Conservation (phyloP, 768 basidiomycete species). For the Cyclocybe aegerita region DNA sequence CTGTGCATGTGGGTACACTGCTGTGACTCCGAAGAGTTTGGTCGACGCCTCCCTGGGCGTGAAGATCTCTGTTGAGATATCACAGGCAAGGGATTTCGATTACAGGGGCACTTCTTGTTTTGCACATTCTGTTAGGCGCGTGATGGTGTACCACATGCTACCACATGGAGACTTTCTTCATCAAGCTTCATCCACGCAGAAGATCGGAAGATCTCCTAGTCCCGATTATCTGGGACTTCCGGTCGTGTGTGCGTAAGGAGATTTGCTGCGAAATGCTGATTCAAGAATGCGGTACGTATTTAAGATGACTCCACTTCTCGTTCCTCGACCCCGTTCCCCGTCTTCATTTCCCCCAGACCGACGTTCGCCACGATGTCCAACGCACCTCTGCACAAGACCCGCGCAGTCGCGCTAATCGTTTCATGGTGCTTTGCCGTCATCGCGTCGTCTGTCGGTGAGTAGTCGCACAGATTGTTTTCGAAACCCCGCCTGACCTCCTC, state of each 20-base stretch:
- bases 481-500: background rate
- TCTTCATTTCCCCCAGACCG: background rate
- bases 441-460: slow-evolving; percentile 14
- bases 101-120: too few relatives aligned
- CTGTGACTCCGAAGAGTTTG: too few relatives aligned
- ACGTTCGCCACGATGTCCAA: slow-evolving; percentile 1
- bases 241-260: background rate
- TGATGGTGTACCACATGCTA: background rate
- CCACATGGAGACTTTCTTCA: background rate
- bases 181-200: background rate
- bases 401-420: slow-evolving; percentile 8
- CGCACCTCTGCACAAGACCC: slow-evolving; percentile 11
- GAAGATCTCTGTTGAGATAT: too few relatives aligned
- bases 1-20: too few relatives aligned
- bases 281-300: too few relatives aligned
- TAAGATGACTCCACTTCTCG: background rate
- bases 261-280: too few relatives aligned
- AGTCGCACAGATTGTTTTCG: background rate
- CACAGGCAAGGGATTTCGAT: too few relatives aligned
- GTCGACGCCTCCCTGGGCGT: too few relatives aligned
- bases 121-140: background rate
- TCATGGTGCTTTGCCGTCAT: slow-evolving; percentile 21
- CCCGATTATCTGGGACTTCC: background rate
- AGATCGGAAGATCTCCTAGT: background rate
- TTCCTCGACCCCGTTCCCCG: background rate